A percentile compares a stretch with the other conserved stretches of the same genome.
phyloP scores from a whole-genome alignment of 2,329 filamentous ascomycete genomes.

The Diaporthe citriasiana region DNA sequence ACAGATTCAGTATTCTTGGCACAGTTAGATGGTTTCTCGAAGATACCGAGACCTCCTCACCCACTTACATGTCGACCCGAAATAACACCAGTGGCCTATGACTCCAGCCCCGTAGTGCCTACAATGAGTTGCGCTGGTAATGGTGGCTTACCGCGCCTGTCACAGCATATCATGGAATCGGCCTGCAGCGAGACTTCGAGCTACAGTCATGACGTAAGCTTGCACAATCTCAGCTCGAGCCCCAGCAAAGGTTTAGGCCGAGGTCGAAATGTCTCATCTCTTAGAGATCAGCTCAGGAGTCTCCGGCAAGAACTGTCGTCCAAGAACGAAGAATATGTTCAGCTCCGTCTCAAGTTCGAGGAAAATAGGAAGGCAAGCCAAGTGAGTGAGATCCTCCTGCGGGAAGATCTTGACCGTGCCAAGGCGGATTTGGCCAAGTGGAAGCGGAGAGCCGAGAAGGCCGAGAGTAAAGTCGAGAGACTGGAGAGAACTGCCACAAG shows the following conservation, averaged over 20 bases:
- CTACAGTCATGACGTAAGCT: constrained; percentile 13
- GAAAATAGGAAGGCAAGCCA: constrained; percentile 30
- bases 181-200: not conserved
- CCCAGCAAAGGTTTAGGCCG: constrained; percentile 18
- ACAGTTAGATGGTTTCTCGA: constrained; percentile 34
- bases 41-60: not conserved
- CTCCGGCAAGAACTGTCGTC: constrained; percentile 39
- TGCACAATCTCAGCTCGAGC: constrained; percentile 6
- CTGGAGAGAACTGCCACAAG: constrained; percentile 22
- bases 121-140: not conserved
- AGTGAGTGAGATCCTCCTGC: constrained; percentile 35
- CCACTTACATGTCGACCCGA: constrained; percentile 33
- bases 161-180: constrained; percentile 21
- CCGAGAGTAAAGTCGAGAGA: constrained; percentile 35
- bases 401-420: constrained; percentile 36
- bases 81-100: constrained; percentile 6
- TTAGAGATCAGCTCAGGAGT: constrained; percentile 40
- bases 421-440: constrained; percentile 35
- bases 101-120: constrained; percentile 31
- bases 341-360: constrained; percentile 38
- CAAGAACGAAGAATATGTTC: constrained; percentile 35
- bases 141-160: constrained; percentile 20
- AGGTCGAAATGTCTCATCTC: constrained; percentile 35
- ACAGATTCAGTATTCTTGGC: not conserved
- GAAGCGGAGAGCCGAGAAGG: constrained; percentile 40